Base-by-base conservation (phyloP, 768 basidiomycete genomes). In the Saitozyma podzolica region DNA sequence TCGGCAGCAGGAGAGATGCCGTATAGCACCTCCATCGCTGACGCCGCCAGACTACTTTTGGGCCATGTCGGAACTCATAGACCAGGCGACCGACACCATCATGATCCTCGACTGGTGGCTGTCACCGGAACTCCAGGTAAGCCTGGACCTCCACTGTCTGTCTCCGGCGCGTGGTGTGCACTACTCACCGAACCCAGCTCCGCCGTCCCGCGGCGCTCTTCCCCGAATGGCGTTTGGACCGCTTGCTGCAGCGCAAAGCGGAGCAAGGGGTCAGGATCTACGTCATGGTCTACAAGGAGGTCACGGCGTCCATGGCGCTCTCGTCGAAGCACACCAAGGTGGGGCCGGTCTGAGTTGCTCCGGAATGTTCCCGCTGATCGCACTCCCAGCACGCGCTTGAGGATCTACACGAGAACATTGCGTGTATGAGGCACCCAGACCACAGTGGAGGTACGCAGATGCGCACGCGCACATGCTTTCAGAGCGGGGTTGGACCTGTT, bases 281-380 rank as follows among this genome's bases (percentile, higher is more conserved):
- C 79, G 85, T 98, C 50, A 83, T 92, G 64, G 91, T 97, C 3
- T 97, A 97, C 84, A 98, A 97, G 80, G 94, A 96, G 83, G 90
- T 98, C 59, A 88, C 89, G 0, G 88, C 90, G 82, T 92, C 92
- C 0, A 96, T 96, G 93, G 82, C 83, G 11, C 89, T 95, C 87
- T 86, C 85, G 59, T 91, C 90, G 0, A 85, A 86, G 69, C 91
- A 94, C 75, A 92, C 92, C 59, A 94, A 93, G 81, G 84, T 80
- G 39, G 61, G 78, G 56, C 20, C 29, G 20, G 29, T 29, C 2
- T 29, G 2, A 2, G 2, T 29, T 29, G 29, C 29, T 29, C 29
- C 29, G 29, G 29, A 29, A 29, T 5, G 29, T 29, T 2, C 39
- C 14, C n/a, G 60, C 59, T 65, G 37, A 55, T 64, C 40, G 2